Evolutionary conservation across 225 moss, liverwort and hornwort genomes (phyloP).

Genomic region (Physcomitrellopsis africana): DNA sequence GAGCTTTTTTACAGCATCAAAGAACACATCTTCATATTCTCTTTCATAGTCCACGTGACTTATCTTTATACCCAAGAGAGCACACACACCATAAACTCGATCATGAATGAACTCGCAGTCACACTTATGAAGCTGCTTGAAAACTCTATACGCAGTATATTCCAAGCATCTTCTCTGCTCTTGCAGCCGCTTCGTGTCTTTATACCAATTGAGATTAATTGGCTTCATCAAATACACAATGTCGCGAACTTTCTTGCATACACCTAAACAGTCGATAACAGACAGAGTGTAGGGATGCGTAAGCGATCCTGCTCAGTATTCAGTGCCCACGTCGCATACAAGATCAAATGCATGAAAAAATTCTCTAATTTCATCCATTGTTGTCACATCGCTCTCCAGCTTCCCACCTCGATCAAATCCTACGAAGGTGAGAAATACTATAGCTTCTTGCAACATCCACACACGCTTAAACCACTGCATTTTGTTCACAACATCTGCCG

Average conservation of each 20-base stretch:
- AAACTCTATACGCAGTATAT: constrained; percentile 10
- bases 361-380: constrained; percentile 1
- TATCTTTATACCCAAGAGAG: constrained; percentile 19
- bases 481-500: not conserved
- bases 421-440: constrained; percentile 3
- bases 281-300: constrained; percentile 11
- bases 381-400: constrained; percentile 13
- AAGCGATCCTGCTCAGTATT: not conserved
- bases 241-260: not conserved
- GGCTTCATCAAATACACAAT: constrained; percentile 12
- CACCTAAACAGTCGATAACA: not conserved
- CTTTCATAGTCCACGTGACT: not conserved
- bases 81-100: constrained; percentile 20
- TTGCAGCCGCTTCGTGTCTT: not conserved
- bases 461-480: constrained; percentile 23
- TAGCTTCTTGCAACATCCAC: constrained; percentile 31
- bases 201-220: constrained; percentile 11
- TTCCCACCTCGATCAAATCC: constrained; percentile 6
- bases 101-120: not conserved
- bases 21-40: constrained; percentile 19
- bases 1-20: constrained; percentile 22
- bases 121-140: constrained; percentile 19
- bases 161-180: not conserved
- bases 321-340: constrained; percentile 2
- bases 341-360: constrained; percentile 6